Percentiles rank a stretch among this genome's conserved stretches.
These are phyloP conservation scores for Marchantia polymorpha DNA, from an alignment of 225 moss, liverwort and hornwort species.

Conservation along the genomic window DNA sequence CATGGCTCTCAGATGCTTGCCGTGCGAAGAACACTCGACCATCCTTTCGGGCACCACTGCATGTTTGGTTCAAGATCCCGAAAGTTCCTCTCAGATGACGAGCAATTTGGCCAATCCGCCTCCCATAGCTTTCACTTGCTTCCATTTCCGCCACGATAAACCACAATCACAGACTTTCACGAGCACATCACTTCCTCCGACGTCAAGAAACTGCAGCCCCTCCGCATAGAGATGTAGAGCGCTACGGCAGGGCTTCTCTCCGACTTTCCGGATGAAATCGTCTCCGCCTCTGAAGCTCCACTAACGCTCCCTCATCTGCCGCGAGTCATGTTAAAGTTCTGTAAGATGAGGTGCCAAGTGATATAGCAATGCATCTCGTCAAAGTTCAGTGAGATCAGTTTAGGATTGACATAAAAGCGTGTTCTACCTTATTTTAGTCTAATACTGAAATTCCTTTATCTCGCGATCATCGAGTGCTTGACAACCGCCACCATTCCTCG, in stretches of 20 bases:
- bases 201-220: neutral
- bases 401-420: neutral
- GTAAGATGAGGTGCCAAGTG: too few species aligned
- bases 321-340: neutral
- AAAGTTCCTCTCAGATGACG: conserved; percentile 23
- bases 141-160: conserved; percentile 18
- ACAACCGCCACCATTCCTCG: too few species aligned
- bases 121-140: conserved; percentile 18
- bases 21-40: conserved; percentile 35
- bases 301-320: neutral
- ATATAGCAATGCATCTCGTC: too few species aligned
- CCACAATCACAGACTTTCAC: neutral
- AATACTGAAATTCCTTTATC: too few species aligned
- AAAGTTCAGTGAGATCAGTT: neutral
- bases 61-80: conserved; percentile 11
- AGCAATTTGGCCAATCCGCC: conserved; percentile 29
- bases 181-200: neutral
- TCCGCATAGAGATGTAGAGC: neutral
- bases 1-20: conserved; percentile 38
- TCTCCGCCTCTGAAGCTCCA: neutral
- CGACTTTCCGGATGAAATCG: neutral
- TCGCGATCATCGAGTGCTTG: too few species aligned
- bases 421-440: neutral
- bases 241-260: neutral
- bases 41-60: conserved; percentile 23